Percentiles rank a stretch among this genome's conserved stretches.
Evolutionary conservation across 2,329 filamentous ascomycete species (phyloP).

Genomic region (Chaetothyriales sp.): DNA sequence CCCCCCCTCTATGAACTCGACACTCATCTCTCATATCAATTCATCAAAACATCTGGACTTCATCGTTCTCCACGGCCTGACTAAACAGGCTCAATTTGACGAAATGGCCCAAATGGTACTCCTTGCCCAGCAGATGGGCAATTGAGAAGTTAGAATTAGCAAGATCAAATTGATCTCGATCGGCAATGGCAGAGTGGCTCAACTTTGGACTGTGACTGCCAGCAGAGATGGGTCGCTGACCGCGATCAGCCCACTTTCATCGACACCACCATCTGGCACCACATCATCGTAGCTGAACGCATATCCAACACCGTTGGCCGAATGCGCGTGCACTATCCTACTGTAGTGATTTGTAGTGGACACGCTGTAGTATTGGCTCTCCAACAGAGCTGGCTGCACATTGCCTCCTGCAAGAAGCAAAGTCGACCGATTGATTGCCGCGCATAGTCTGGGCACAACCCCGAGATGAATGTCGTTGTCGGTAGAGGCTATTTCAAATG

Average conservation of each 20-base stretch:
- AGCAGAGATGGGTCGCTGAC: constrained; percentile 35
- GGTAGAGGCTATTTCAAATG: constrained; percentile 27
- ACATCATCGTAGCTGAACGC: constrained; percentile 21
- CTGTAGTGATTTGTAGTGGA: constrained; percentile 18
- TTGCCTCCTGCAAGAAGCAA: constrained; percentile 25
- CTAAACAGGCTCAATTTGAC: too few species aligned
- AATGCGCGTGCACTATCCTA: constrained; percentile 17
- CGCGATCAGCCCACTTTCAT: constrained; percentile 29
- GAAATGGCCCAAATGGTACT: too few species aligned
- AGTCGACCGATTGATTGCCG: constrained; percentile 38
- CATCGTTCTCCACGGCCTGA: too few species aligned
- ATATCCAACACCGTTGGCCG: constrained; percentile 21
- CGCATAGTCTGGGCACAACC: constrained; percentile 37
- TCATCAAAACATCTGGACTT: too few species aligned
- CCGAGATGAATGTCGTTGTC: constrained; percentile 32
- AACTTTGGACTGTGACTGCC: constrained; percentile 24
- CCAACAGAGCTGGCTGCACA: not conserved
- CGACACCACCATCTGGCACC: constrained; percentile 28
- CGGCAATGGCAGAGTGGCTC: not conserved
- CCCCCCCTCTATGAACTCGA: too few species aligned
- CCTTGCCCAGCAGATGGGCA: too few species aligned
- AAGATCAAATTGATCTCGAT: too few species aligned
- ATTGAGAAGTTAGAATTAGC: too few species aligned
- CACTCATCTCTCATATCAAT: too few species aligned
- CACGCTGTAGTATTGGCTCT: constrained; percentile 5